phyloP scores from a whole-genome alignment of 1,139 yeast species.

The Geotrichum histeridarum region DNA sequence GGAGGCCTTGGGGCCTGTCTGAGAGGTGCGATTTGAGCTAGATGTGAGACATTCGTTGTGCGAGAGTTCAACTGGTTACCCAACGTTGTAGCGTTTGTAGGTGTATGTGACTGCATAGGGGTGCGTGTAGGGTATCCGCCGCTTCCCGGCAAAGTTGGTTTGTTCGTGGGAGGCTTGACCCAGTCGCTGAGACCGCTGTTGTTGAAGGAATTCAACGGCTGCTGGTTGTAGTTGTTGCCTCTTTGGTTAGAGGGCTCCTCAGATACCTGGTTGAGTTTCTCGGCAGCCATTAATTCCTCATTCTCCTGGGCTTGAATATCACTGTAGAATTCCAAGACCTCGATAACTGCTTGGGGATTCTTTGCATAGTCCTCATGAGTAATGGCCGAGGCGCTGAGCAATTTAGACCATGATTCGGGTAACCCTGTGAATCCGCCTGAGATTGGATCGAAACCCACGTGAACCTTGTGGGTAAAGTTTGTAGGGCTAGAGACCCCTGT shows the following conservation, averaged over 20 bases:
- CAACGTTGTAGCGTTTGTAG: constrained; percentile 2
- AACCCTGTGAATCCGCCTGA: constrained; percentile 46
- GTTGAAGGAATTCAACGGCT: not conserved
- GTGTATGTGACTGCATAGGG: constrained; percentile 18
- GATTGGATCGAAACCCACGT: constrained; percentile 44
- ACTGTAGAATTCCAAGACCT: constrained; percentile 81
- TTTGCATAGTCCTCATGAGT: constrained; percentile 44
- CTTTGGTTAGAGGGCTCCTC: not conserved
- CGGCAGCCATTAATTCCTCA: constrained; percentile 15
- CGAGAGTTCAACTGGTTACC: constrained; percentile 15
- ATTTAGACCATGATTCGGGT: constrained; percentile 44
- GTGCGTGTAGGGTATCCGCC: not conserved
- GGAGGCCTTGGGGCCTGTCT: constrained; percentile 29
- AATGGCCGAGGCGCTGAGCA: constrained; percentile 42
- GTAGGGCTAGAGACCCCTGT: constrained; percentile 55
- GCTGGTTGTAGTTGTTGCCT: not conserved
- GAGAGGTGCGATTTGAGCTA: constrained; percentile 31
- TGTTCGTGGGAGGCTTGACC: constrained; percentile 28
- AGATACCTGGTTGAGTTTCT: not conserved
- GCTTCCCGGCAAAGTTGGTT: not conserved
- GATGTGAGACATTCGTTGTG: constrained; percentile 28
- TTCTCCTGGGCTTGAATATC: constrained; percentile 25
- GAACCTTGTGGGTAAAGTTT: constrained; percentile 44
- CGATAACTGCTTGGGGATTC: constrained; percentile 56
- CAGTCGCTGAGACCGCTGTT: constrained; percentile 30